Conservation (phyloP, 2,329 filamentous ascomycete species). For the Talaromyces sp. region DNA sequence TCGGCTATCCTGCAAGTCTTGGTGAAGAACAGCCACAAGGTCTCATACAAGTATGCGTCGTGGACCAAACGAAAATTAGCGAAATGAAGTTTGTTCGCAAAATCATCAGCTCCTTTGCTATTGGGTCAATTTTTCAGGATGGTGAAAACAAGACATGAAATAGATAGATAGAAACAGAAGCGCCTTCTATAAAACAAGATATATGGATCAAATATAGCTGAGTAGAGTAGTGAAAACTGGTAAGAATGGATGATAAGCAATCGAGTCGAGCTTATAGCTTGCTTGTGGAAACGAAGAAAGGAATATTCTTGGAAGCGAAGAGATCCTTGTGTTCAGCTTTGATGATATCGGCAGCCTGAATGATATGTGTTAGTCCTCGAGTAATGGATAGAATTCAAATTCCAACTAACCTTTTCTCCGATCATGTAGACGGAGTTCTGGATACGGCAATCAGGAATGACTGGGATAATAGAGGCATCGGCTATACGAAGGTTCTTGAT, state of each 20-base stretch:
- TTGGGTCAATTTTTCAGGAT: neutral
- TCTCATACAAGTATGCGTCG: too few relatives aligned
- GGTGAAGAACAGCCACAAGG: too few relatives aligned
- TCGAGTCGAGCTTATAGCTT: neutral
- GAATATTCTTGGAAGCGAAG: neutral
- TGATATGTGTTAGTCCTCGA: neutral
- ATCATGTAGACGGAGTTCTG: slow-evolving; percentile 61
- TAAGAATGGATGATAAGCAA: neutral
- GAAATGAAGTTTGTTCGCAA: neutral
- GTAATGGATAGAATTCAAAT: neutral
- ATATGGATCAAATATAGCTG: neutral
- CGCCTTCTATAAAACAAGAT: neutral
- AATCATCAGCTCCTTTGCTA: neutral
- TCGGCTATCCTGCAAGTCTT: too few relatives aligned
- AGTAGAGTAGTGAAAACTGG: neutral
- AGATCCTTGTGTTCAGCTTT: slow-evolving; percentile 40
- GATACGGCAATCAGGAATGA: slow-evolving; percentile 55
- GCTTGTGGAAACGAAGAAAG: neutral
- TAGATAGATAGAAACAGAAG: neutral
- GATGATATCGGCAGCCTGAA: slow-evolving; percentile 48
- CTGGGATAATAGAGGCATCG: slow-evolving; percentile 55
- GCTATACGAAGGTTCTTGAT: slow-evolving; percentile 53
- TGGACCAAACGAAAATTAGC: neutral
- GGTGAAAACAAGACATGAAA: neutral
- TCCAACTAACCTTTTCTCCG: slow-evolving; percentile 45